Percentiles rank a stretch among this genome's conserved stretches.
These are phyloP conservation scores for Nelumbo lutea DNA, from an alignment of 164 flowering plant genomes.

Conservation along the genomic window DNA sequence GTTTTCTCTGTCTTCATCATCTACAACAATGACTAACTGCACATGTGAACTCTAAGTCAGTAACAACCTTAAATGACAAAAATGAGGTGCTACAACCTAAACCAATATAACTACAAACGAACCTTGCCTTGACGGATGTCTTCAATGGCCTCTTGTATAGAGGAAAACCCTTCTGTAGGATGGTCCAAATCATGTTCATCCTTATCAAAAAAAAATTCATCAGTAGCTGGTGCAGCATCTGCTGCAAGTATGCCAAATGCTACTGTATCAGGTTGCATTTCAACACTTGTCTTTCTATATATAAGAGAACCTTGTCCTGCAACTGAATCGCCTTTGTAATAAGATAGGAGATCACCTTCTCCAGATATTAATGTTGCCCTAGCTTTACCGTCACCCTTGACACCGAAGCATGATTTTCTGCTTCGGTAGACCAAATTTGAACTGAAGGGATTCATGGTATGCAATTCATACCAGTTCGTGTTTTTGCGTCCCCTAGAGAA, in stretches of 20 bases:
- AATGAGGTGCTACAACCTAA: background rate
- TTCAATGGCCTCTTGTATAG: constrained; percentile 88
- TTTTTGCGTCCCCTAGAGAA: constrained; percentile 26
- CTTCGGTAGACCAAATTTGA: constrained; percentile 16
- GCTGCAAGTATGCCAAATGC: constrained; percentile 54
- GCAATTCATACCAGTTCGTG: constrained; percentile 27
- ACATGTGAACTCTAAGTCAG: constrained; percentile 11
- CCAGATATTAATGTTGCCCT: constrained; percentile 37
- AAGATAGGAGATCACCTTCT: constrained; percentile 36
- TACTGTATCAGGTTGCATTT: constrained; percentile 36
- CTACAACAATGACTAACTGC: constrained; percentile 93
- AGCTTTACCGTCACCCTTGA: constrained; percentile 22
- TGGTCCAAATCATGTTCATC: constrained; percentile 70
- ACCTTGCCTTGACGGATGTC: constrained; percentile 96
- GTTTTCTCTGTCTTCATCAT: constrained; percentile 95
- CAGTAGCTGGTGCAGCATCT: constrained; percentile 32
- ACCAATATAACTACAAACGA: constrained; percentile 13
- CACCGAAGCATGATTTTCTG: constrained; percentile 17
- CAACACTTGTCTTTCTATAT: constrained; percentile 14
- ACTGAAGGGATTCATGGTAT: constrained; percentile 11
- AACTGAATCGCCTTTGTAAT: constrained; percentile 18
- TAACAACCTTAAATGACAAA: background rate
- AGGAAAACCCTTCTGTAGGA: constrained; percentile 76
- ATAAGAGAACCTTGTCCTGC: constrained; percentile 12
- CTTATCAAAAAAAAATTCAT: constrained; percentile 35